These are phyloP conservation scores for Aspergillus ochraceoroseus DNA, from an alignment of 2,329 filamentous ascomycete species.

Conservation along the genomic window DNA sequence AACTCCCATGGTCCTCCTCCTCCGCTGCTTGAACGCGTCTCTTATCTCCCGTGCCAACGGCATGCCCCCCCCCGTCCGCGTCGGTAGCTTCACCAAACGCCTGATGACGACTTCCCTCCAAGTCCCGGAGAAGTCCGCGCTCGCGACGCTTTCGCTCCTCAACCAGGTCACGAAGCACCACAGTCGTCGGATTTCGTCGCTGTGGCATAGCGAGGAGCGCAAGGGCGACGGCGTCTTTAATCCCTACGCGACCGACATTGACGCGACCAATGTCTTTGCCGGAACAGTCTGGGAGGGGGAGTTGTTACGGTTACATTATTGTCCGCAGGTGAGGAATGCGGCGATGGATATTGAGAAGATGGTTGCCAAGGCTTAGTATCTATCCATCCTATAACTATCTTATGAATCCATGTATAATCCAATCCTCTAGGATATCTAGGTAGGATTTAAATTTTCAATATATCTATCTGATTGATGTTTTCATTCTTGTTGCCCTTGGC, in stretches of 20 bases:
- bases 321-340: conserved; percentile 76
- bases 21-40: conserved; percentile 77
- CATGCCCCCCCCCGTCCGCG: conserved; percentile 70
- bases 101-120: conserved; percentile 78
- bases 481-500: no score
- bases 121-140: conserved; percentile 80
- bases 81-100: conserved; percentile 93
- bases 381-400: conserved; percentile 9
- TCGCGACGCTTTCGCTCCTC: conserved; percentile 73
- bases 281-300: conserved; percentile 92
- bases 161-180: conserved; percentile 75
- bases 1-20: conserved; percentile 85
- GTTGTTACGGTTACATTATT: conserved; percentile 76
- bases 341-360: conserved; percentile 65
- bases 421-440: no score
- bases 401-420: no score
- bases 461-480: no score
- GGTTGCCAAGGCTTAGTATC: conserved; percentile 36
- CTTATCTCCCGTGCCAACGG: conserved; percentile 71
- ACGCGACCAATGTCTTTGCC: conserved; percentile 85
- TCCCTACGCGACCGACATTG: conserved; percentile 65
- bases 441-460: no score
- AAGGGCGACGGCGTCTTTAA: conserved; percentile 86
- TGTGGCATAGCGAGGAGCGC: conserved; percentile 94
- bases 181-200: conserved; percentile 70